Conservation (phyloP, 202 grass and related monocot genomes). For the Hordeum pubiflorum region DNA sequence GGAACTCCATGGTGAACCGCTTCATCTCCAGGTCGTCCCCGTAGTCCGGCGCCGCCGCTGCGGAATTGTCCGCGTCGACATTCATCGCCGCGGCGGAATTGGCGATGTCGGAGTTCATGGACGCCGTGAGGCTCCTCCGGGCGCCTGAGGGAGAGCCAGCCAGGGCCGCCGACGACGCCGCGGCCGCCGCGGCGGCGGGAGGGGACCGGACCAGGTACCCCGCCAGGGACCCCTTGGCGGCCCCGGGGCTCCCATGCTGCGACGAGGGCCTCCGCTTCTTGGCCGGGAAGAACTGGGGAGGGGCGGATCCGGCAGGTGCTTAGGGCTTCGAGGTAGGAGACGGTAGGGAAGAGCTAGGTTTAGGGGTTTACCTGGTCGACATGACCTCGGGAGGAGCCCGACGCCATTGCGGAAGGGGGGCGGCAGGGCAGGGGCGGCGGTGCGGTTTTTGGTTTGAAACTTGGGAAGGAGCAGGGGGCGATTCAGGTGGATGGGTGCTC, state of each 20-base stretch:
- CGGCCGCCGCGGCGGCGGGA: neutral
- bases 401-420: conserved; percentile 38
- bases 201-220: conserved; percentile 42
- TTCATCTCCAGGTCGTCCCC: conserved; percentile 44
- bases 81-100: conserved; percentile 8
- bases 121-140: conserved; percentile 31
- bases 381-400: conserved; percentile 50
- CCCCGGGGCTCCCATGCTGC: conserved; percentile 31
- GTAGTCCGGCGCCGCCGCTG: neutral
- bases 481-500: neutral
- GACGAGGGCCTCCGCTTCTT: conserved; percentile 56
- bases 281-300: conserved; percentile 61
- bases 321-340: neutral
- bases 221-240: conserved; percentile 46
- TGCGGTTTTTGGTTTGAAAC: conserved; percentile 31
- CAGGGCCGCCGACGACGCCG: neutral
- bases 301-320: neutral
- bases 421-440: neutral
- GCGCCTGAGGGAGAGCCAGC: conserved; percentile 1
- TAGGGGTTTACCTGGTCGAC: conserved; percentile 69
- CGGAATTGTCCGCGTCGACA: conserved; percentile 1
- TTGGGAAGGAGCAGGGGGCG: neutral
- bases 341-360: neutral
- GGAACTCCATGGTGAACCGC: conserved; percentile 56
- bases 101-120: conserved; percentile 19